Conservation (phyloP, 306 rosid genomes). For the Calophaca sinica region DNA sequence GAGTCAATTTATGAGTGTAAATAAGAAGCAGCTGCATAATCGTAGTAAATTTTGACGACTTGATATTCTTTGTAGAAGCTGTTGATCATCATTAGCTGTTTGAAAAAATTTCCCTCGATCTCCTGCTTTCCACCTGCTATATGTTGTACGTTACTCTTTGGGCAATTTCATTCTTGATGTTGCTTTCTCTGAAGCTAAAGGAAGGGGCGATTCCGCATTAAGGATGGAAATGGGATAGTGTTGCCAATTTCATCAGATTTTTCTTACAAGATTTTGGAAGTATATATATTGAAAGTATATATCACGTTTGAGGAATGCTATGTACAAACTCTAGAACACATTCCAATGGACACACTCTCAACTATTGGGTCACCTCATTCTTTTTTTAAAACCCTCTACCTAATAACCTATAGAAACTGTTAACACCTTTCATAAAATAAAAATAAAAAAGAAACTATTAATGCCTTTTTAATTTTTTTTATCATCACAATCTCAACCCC, state of each 20-base stretch:
- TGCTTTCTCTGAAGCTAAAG: neutral
- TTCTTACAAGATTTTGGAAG: neutral
- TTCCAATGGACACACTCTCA: too few species aligned
- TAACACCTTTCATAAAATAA: too few species aligned
- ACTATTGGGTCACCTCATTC: too few species aligned
- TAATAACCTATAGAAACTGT: too few species aligned
- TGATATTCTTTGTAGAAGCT: neutral
- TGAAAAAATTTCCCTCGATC: neutral
- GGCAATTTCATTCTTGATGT: neutral
- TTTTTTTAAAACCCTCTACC: too few species aligned
- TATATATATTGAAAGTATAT: too few species aligned
- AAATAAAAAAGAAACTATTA: too few species aligned
- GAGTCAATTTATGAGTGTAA: neutral
- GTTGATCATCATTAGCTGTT: neutral
- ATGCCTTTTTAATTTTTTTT: too few species aligned
- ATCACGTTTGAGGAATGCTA: too few species aligned
- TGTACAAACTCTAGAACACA: too few species aligned
- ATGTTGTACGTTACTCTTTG: neutral
- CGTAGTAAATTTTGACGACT: neutral
- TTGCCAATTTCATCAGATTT: neutral
- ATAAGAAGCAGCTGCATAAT: neutral
- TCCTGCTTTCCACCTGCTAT: neutral
- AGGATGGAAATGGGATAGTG: neutral
- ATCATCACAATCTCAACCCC: too few species aligned
- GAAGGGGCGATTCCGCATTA: neutral